Base-by-base conservation (phyloP, 2,329 filamentous ascomycete genomes). In the Epichloe elymi region DNA sequence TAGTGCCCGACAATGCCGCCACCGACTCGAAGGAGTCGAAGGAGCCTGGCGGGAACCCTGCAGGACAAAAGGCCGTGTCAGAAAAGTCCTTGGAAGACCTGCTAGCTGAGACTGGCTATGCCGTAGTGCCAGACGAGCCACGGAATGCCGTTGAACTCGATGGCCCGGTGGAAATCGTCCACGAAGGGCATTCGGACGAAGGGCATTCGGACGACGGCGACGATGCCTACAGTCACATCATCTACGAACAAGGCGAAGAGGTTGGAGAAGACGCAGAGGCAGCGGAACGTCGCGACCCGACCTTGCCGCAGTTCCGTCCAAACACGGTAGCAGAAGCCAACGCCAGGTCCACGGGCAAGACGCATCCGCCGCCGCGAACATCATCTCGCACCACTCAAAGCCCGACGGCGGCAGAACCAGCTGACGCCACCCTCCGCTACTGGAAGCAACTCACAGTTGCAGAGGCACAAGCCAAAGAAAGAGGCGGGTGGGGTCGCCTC, bases 401-500 rank as follows among this genome's bases (percentile, higher is more conserved):
- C 14, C 11, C 42, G 14, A 3, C 44, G 46, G 20, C 17, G 54
- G 59, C 64, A 0, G 55, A 61, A 2, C 30, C 30, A 30, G 30
- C 30, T 30, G 48, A 54, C 3, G 58, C 61, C 36, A 71, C 63
- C 33, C 63, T 81, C 15, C 57, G 68, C 26, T 60, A 67, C 30
- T 80, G 74, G 74, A 78, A 75, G 59, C 63, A 66, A 30, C 70
- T 90, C 7, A 80, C 85, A 57, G 63, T 75, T 15, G 77, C 83
- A 1, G 86, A 93, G 61, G 70, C 74, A 38, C 82, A 89, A 62
- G 83, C 87, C 2, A 74, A 74, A 51, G 71, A 75, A 52, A 76
- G 88, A 26, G 88, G 86, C n/a, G 90, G 89, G 1, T 86, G 82
- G 68, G 91, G 88, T 1, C 80, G 82, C 61, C 71, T 97, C 46